Evolutionary conservation across 2,329 filamentous ascomycete species (phyloP).

Genomic region (Alternaria arborescens): DNA sequence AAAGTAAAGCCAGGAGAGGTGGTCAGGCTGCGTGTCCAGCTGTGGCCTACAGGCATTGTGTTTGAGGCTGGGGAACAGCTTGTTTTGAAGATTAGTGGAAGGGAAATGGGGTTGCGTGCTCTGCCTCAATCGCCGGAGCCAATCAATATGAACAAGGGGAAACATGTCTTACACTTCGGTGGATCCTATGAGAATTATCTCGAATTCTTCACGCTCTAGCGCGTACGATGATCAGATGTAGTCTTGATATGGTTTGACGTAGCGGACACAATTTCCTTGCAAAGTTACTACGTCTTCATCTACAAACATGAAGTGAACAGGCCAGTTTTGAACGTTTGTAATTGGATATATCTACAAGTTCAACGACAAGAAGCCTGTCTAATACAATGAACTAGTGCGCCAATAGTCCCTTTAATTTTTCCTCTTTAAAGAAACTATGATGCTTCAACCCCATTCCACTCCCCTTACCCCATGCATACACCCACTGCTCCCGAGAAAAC

Average conservation of each 20-base stretch:
- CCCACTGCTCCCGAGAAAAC: too few species aligned
- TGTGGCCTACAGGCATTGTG: conserved; percentile 15
- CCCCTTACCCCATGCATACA: background rate
- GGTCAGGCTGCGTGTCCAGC: conserved; percentile 6
- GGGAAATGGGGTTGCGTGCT: background rate
- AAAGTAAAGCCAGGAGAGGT: conserved; percentile 1
- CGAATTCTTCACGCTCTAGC: background rate
- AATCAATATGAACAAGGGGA: background rate
- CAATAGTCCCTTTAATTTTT: conserved; percentile 1
- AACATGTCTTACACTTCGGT: background rate
- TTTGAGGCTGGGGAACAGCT: conserved; percentile 16
- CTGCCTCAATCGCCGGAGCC: background rate
- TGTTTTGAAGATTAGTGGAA: conserved; percentile 1
- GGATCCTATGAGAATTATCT: background rate
- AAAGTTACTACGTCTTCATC: too few species aligned
- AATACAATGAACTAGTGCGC: conserved; percentile 11
- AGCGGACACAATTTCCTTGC: too few species aligned
- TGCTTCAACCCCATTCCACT: background rate
- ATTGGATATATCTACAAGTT: conserved; percentile 23
- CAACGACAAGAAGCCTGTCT: conserved; percentile 9
- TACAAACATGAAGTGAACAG: too few species aligned
- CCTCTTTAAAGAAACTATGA: conserved; percentile 3
- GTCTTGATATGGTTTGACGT: too few species aligned
- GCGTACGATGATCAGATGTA: too few species aligned
- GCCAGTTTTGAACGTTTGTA: conserved; percentile 4